Base-by-base conservation (phyloP, 768 basidiomycete genomes). In the Polyporus arcularius region DNA sequence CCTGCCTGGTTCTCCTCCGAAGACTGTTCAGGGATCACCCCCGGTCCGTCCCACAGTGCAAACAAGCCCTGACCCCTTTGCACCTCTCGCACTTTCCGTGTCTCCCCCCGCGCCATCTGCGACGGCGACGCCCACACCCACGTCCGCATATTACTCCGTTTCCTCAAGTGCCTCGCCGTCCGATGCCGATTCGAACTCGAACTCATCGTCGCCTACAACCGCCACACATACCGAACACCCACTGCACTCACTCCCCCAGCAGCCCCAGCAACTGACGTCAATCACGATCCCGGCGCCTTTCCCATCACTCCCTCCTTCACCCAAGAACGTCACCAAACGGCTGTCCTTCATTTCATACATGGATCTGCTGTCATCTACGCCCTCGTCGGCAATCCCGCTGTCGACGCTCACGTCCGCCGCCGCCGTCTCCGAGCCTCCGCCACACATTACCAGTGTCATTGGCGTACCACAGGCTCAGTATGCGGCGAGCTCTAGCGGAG, bases 261-360 rank as follows among this genome's bases (percentile, higher is more conserved):
- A 51, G 53, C 60, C 53, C 46, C 66, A 57, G 35, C 69, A 60
- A 39, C 57, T 71, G 51, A 52, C 68, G 39, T 58, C 67, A 60
- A 57, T 67, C 64, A 59, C 66, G 51, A 54, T 69, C 53, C 67
- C 71, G 38, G 59, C 70, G 30, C 62, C 72, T 40, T 62, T 71
- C 58, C 60, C 69, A 55, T 58, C 70, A 16, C 68, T 67, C 55
- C 77, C 79, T 9, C 78, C 83, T 18, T 83, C 83, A 11, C 81
- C 85, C 5, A 77, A 79, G 51, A 67, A 80, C 54, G 72, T 79
- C 2, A 76, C 78, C 31, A 92, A 94, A 67, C 87, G 92, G 2
- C 83, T 94, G 11, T 94, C 92, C 0, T 96, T 95, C 79, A 83
- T 96, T 75, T 90, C 92, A 4, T 95, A 95, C 73, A 83, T 88